phyloP scores from a whole-genome alignment of 305 asterid species.

The Coffea humblotiana region DNA sequence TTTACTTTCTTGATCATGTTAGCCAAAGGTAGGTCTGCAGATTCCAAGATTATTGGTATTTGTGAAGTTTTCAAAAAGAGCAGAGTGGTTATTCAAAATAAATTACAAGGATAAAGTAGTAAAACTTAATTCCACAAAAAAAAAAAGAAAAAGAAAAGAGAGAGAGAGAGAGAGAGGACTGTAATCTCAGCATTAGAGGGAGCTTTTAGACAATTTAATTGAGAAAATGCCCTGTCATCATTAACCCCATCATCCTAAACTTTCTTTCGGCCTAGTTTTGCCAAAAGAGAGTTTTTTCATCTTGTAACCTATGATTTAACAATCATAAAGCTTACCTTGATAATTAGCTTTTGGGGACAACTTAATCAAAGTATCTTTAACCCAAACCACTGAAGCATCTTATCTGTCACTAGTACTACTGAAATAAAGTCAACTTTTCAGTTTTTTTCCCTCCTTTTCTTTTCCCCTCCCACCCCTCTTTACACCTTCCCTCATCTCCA shows the following conservation, averaged over 20 bases:
- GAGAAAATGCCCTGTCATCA: neutral
- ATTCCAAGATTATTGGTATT: too few species aligned
- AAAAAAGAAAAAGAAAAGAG: too few species aligned
- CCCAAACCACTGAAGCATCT: neutral
- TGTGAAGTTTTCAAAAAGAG: too few species aligned
- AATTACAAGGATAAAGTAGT: too few species aligned
- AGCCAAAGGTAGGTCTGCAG: neutral
- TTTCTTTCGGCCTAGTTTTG: neutral
- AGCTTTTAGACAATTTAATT: neutral
- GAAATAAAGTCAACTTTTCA: neutral
- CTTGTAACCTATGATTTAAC: neutral
- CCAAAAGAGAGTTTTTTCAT: neutral
- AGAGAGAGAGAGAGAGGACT: neutral
- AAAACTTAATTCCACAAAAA: too few species aligned
- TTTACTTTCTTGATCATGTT: neutral
- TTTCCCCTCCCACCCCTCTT: too few species aligned
- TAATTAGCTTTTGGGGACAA: neutral
- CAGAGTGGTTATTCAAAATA: too few species aligned
- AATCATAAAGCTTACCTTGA: neutral
- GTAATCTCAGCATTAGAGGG: neutral
- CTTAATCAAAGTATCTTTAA: neutral
- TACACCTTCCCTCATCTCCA: too few species aligned
- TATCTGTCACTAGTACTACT: neutral
- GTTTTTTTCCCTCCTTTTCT: too few species aligned
- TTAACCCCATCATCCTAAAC: conserved; percentile 1